Base-by-base conservation (phyloP, 352 stramenopile genomes). In the Globisporangium nunn region DNA sequence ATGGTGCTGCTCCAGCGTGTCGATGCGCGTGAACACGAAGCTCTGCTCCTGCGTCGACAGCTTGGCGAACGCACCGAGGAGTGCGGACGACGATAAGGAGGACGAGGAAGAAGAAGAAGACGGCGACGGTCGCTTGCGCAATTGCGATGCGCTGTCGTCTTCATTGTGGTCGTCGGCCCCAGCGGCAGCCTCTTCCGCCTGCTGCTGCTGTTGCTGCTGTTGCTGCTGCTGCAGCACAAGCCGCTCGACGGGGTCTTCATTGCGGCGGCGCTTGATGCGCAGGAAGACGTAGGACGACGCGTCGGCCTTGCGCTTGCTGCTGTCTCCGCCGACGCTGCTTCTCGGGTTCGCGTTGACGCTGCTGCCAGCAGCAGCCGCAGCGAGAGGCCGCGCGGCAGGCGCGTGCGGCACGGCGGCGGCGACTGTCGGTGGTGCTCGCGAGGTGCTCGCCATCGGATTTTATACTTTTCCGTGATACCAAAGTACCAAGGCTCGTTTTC, bases 11-110 rank as follows among this genome's bases (percentile, higher is more conserved):
- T 92, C 71, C 71, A 93, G 75, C 11, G 84, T 93, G 56, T 93
- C 81, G 28, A 93, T 91, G 58, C 83, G 84, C 54, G 76, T 91
- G 50, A 93, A 91, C 23, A 93, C 74, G 55, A 92, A 90, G 29
- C 71, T 65, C 48, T 83, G 79, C 33, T 88, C 81, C 47, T 59
- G 75, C 35, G 78, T 89, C 28, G 75, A 88, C 14, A 91, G 68
- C 54, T 81, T 77, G 4, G 70, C 75, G 61, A 87, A 87, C 17
- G 78, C 75, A 23, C 71, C 64, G 2, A 91, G 56, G 29, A 89
- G 65, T 6, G 62, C 52, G 7, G 59, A 50, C 6, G 53, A 40
- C 11, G 35, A 41, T 0, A 11, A 12, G 14, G 35, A 41, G 23
- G 23, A 23, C 23, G 62, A 54, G 7, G 59, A 50, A 3, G 53